Evolutionary conservation across 768 basidiomycete species (phyloP).

Genomic region (Mycena albidolilacea): DNA sequence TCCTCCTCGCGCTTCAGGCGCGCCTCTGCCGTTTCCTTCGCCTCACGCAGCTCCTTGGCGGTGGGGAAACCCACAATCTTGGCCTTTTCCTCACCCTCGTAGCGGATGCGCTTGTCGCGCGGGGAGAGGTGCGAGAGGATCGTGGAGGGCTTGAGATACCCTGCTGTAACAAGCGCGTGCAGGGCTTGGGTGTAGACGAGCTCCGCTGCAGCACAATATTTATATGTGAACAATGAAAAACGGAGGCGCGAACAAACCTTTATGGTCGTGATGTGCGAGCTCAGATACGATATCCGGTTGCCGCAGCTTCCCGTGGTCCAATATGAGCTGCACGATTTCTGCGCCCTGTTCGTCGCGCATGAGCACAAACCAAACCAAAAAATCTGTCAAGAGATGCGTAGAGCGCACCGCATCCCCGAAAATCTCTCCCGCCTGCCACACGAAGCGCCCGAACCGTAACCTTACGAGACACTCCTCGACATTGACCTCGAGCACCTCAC

Average conservation of each 20-base stretch:
- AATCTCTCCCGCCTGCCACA: conserved; percentile 78
- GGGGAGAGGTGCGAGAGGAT: conserved; percentile 84
- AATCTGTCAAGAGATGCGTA: neutral
- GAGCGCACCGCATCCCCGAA: conserved; percentile 79
- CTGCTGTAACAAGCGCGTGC: conserved; percentile 76
- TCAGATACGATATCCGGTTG: conserved; percentile 76
- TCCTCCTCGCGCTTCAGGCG: conserved; percentile 79
- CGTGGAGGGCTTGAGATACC: conserved; percentile 88
- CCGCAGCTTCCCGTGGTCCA: conserved; percentile 91
- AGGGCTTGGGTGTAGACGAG: conserved; percentile 73
- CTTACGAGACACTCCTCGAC: conserved; percentile 86
- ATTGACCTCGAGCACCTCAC: conserved; percentile 87
- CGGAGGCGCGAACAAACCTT: conserved; percentile 53
- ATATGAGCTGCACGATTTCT: conserved; percentile 80
- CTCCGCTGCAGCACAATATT: conserved; percentile 40
- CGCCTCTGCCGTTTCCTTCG: conserved; percentile 75
- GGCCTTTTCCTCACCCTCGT: conserved; percentile 83
- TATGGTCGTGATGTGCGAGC: conserved; percentile 67
- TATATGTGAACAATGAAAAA: conserved; percentile 21
- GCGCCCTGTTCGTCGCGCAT: conserved; percentile 66
- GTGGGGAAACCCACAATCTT: conserved; percentile 85
- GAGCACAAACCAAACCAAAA: neutral
- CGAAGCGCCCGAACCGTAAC: conserved; percentile 86
- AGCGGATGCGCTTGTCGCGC: conserved; percentile 83
- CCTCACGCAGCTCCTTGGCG: conserved; percentile 82